Evolutionary conservation across 352 stramenopile genomes (phyloP).

Genomic region (Halophytophthora polymorphica): DNA sequence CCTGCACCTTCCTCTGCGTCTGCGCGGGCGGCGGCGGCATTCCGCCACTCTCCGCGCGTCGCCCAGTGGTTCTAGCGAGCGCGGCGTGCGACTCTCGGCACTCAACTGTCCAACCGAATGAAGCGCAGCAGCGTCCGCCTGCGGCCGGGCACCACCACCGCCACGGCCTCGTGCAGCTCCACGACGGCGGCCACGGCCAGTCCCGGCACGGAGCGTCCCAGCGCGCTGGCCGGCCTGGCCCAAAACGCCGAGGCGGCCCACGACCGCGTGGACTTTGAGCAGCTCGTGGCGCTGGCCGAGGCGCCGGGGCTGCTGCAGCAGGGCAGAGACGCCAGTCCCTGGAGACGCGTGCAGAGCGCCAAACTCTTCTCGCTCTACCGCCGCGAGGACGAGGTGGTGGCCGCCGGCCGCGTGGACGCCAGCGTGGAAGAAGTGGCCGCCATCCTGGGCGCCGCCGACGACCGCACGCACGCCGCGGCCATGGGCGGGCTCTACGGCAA

Average conservation of each 20-base stretch:
- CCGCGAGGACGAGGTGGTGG: conserved; percentile 23
- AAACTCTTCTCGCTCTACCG: conserved; percentile 20
- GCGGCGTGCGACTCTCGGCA: too few relatives aligned
- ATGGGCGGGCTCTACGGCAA: conserved; percentile 39
- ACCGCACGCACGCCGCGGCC: conserved; percentile 15
- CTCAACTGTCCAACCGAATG: too few relatives aligned
- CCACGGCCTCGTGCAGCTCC: too few relatives aligned
- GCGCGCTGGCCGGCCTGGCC: too few relatives aligned
- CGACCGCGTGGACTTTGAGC: conserved; percentile 17
- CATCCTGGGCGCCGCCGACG: conserved; percentile 15
- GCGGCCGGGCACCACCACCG: too few relatives aligned
- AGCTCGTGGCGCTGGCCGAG: conserved; percentile 16
- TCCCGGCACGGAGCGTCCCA: too few relatives aligned
- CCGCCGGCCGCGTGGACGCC: conserved; percentile 19
- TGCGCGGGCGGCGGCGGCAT: too few relatives aligned
- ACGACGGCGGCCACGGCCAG: too few relatives aligned
- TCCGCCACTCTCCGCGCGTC: too few relatives aligned
- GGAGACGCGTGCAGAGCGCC: conserved; percentile 22
- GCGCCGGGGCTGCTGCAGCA: conserved; percentile 7
- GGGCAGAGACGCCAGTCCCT: conserved; percentile 9
- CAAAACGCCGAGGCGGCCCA: conserved; percentile 9
- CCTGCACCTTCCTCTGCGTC: too few relatives aligned
- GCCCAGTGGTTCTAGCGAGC: too few relatives aligned
- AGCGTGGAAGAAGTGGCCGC: conserved; percentile 31
- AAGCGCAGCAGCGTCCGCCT: too few relatives aligned